Evolutionary conservation across 331 rosid species (phyloP).

Genomic region (Phaseolus coccineus): DNA sequence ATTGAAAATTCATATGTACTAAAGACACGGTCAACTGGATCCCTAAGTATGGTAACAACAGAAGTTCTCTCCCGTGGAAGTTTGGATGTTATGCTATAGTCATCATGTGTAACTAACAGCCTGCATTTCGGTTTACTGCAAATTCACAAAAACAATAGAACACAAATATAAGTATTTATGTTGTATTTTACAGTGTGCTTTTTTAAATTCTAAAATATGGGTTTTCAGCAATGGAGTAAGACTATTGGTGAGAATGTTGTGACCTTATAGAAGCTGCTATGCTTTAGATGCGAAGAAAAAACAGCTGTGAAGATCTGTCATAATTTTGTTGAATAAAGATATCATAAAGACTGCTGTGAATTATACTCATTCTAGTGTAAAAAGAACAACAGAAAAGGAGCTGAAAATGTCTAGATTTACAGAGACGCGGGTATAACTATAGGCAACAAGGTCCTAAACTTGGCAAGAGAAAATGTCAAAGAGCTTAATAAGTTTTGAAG

Average conservation of each 20-base stretch:
- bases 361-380: neutral
- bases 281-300: constrained; percentile 37
- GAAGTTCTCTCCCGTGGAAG: constrained; percentile 86
- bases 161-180: constrained; percentile 28
- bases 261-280: constrained; percentile 36
- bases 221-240: constrained; percentile 37
- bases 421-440: constrained; percentile 6
- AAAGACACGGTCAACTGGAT: constrained; percentile 94
- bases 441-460: constrained; percentile 31
- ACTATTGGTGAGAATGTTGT: constrained; percentile 3
- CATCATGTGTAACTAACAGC: constrained; percentile 92
- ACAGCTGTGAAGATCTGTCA: constrained; percentile 26
- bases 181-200: neutral
- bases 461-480: neutral
- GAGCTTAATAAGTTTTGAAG: constrained; percentile 6
- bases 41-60: constrained; percentile 93
- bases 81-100: constrained; percentile 88
- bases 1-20: constrained; percentile 92
- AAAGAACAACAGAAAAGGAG: constrained; percentile 22
- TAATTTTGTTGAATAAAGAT: constrained; percentile 30
- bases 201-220: constrained; percentile 5
- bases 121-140: constrained; percentile 85
- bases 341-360: constrained; percentile 4
- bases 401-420: constrained; percentile 13
- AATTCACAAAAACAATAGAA: constrained; percentile 28